Percentiles rank a stretch among this genome's conserved stretches.
Conservation (phyloP, 352 stramenopile species). For the Pythium periplocum region DNA sequence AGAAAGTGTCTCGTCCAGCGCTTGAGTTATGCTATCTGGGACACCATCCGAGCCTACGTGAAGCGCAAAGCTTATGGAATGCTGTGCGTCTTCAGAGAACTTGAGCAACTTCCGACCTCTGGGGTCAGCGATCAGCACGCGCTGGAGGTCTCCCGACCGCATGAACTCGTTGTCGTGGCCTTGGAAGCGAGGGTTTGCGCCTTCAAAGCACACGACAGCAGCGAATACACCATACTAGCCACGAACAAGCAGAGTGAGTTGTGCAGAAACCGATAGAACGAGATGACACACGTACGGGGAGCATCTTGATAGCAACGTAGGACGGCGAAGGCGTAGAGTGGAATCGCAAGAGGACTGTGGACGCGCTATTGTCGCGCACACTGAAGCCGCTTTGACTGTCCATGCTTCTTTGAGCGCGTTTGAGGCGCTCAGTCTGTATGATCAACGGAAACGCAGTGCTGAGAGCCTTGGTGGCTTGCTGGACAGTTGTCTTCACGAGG, state of each 20-base stretch:
- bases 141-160: constrained; percentile 13
- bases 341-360: no score
- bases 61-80: constrained; percentile 17
- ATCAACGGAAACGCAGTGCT: no score
- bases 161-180: constrained; percentile 1
- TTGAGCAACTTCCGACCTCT: constrained; percentile 19
- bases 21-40: constrained; percentile 16
- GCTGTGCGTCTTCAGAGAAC: constrained; percentile 25
- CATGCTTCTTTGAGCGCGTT: no score
- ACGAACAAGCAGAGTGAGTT: background rate
- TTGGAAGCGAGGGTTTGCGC: constrained; percentile 5
- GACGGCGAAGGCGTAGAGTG: background rate
- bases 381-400: no score
- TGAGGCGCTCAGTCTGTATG: no score
- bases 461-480: no score
- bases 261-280: background rate
- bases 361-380: no score
- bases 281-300: constrained; percentile 21
- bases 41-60: constrained; percentile 37
- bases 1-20: constrained; percentile 13
- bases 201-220: constrained; percentile 16
- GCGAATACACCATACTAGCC: constrained; percentile 18
- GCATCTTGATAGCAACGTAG: constrained; percentile 33
- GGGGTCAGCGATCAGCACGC: constrained; percentile 20
- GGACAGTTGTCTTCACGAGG: no score